phyloP scores from a whole-genome alignment of 495 filamentous ascomycete species.

The Filosporella fistucella region DNA sequence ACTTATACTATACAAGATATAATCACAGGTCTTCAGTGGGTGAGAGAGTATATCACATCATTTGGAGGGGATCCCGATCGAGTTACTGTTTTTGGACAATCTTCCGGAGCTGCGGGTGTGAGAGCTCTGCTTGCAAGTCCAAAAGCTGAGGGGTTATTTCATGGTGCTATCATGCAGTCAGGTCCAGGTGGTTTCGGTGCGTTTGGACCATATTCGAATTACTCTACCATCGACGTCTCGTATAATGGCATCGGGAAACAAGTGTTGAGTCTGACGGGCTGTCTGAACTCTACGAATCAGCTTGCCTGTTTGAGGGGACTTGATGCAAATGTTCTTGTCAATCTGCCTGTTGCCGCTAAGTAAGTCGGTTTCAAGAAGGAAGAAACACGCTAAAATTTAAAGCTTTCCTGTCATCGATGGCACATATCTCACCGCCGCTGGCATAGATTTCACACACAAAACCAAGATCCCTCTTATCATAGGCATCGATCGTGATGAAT shows the following conservation, averaged over 20 bases:
- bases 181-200: background rate
- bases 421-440: background rate
- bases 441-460: background rate
- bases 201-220: background rate
- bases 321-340: background rate
- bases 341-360: background rate
- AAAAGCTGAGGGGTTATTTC: background rate
- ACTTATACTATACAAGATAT: constrained; percentile 48
- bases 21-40: constrained; percentile 37
- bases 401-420: constrained; percentile 5
- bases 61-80: constrained; percentile 29
- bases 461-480: background rate
- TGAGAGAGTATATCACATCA: constrained; percentile 40
- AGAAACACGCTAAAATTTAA: background rate
- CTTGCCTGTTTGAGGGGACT: background rate
- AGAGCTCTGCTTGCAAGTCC: constrained; percentile 9
- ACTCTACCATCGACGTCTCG: background rate
- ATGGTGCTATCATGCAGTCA: background rate
- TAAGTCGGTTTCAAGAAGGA: background rate
- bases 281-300: background rate
- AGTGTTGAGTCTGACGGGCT: background rate
- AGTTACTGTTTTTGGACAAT: constrained; percentile 44
- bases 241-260: background rate
- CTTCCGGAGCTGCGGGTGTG: constrained; percentile 60
- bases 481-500: background rate